Percentiles rank a stretch among this genome's conserved stretches.
phyloP scores from a whole-genome alignment of 1,284 basidiomycete genomes.

The Grifola frondosa region DNA sequence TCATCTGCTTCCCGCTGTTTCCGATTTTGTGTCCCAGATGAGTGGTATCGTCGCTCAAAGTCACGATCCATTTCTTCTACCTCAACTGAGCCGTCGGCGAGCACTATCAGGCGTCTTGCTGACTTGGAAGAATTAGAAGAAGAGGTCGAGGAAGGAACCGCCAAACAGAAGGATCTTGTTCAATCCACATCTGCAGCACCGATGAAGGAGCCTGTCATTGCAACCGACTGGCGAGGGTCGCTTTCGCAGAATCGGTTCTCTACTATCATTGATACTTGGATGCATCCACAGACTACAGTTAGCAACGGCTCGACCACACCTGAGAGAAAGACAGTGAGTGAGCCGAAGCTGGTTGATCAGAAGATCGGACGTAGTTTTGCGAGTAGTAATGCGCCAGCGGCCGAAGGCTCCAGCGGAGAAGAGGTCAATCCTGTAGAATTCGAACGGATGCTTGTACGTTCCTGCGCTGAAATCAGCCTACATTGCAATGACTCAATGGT shows the following conservation, averaged over 20 bases:
- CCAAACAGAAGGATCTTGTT: constrained; percentile 45
- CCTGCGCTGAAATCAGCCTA: background rate
- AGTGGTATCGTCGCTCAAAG: constrained; percentile 74
- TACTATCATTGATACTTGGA: constrained; percentile 63
- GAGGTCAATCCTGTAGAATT: constrained; percentile 53
- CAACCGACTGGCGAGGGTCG: constrained; percentile 50
- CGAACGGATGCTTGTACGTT: constrained; percentile 66
- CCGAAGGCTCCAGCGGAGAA: constrained; percentile 25
- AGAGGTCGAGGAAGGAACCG: constrained; percentile 60
- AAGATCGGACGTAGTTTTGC: constrained; percentile 32
- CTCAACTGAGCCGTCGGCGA: constrained; percentile 50
- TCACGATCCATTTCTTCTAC: constrained; percentile 48
- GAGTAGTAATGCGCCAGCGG: constrained; percentile 9
- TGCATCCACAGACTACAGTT: constrained; percentile 41
- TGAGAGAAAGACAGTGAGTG: constrained; percentile 64
- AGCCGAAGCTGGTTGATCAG: constrained; percentile 56
- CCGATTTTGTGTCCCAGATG: constrained; percentile 70
- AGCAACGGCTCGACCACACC: constrained; percentile 33
- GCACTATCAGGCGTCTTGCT: constrained; percentile 49
- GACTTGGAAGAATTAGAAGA: constrained; percentile 50
- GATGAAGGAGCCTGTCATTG: too few species aligned
- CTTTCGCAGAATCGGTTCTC: constrained; percentile 61
- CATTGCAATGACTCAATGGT: constrained; percentile 10
- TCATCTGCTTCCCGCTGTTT: constrained; percentile 43
- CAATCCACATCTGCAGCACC: constrained; percentile 25